Evolutionary conservation across 371 early-diverging fungal species (phyloP), one percentile per base, ranked within the genome.

Genomic region (Caulochytrium protostelioides): DNA sequence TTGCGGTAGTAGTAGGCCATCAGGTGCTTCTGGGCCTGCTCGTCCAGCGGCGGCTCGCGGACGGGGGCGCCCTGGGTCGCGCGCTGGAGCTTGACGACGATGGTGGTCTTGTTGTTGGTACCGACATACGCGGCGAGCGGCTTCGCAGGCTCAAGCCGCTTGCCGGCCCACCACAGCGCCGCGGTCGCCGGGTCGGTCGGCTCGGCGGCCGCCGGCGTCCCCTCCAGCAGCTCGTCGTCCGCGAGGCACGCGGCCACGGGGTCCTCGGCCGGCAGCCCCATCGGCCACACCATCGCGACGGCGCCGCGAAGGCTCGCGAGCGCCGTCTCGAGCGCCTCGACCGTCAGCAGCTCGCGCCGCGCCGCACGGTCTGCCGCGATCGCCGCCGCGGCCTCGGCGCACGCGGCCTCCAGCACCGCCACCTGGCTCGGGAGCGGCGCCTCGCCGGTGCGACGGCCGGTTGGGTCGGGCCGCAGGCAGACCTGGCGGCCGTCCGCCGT

Each of bases 1-100:
- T 68, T 68, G 10, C 43, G 39, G 51, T 58, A 57, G 32, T 57
- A 68, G 38, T 49, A 62, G 17, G 61, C 60, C 59, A 62, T 63
- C 47, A 68, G 35, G 9, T 62, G 46, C 40, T 51, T 57, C 35
- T 62, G 63, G 20, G 34, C 43, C 30, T 52, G 28, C 32, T 59
- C 68, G 39, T 26, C 28, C 10, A 68, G 2, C 3, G 59, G 50
- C 2, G 61, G 28, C 39, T 68, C 68, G 19, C 57, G 54, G 7
- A 54, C 33, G 2, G 68, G 68, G 7, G 63, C 47, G 1, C 65
- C 63, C 25, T 50, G 12, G 24, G 12, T 38, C 8, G 10, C 25
- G 9, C 10, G 20, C 28, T 53, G 55, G 2, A 68, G 37, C 44
- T 65, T 68, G 23, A 46, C 52, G 26, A 63, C 48, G 14, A 61